These are phyloP conservation scores for Brettanomyces naardenensis DNA, from an alignment of 805 yeast genomes.

Conservation along the genomic window DNA sequence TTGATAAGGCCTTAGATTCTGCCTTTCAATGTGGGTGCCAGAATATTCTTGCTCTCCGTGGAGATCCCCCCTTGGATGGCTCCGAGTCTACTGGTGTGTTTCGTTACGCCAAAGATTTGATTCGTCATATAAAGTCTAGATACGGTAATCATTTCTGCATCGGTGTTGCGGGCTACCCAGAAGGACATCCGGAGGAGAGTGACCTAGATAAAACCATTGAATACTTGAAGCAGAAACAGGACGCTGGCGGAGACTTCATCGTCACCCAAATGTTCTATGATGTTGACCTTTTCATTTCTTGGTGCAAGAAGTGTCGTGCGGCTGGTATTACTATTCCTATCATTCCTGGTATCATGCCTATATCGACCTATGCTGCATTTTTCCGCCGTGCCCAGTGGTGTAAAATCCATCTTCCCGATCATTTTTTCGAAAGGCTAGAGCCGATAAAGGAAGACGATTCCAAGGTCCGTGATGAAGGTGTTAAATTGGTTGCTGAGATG, in stretches of 20 bases:
- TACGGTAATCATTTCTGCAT: constrained; percentile 89
- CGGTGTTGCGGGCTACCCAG: constrained; percentile 97
- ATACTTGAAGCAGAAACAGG: constrained; percentile 79
- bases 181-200: constrained; percentile 88
- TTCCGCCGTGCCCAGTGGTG: constrained; percentile 95
- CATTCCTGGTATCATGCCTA: constrained; percentile 98
- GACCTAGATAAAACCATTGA: constrained; percentile 43
- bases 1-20: constrained; percentile 76
- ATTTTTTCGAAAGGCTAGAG: constrained; percentile 61
- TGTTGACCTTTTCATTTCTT: constrained; percentile 70
- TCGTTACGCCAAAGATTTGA: constrained; percentile 80
- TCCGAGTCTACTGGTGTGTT: constrained; percentile 78
- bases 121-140: constrained; percentile 60
- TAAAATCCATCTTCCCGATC: constrained; percentile 69
- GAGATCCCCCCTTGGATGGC: constrained; percentile 85
- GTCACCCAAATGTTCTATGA: constrained; percentile 98
- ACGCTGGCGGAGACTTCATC: constrained; percentile 89
- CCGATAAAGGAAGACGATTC: constrained; percentile 88
- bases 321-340: constrained; percentile 78
- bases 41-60: constrained; percentile 88
- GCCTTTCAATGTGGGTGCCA: constrained; percentile 93
- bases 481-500: constrained; percentile 76
- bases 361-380: constrained; percentile 89
- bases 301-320: constrained; percentile 70
- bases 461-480: constrained; percentile 78